These are phyloP conservation scores for Microsporum audouinii DNA, from an alignment of 2,329 filamentous ascomycete species.

Conservation along the genomic window DNA sequence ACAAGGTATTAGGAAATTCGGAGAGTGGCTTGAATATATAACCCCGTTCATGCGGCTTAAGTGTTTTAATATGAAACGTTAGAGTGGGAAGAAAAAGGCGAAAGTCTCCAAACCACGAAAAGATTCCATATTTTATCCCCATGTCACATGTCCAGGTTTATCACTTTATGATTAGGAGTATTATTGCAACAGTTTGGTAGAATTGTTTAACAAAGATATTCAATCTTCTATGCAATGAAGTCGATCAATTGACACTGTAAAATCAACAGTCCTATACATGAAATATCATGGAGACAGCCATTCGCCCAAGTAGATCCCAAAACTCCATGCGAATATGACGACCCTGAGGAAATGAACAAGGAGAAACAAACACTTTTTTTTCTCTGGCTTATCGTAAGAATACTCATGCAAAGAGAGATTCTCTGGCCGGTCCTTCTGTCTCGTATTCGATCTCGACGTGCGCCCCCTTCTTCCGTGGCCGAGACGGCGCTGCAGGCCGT, in stretches of 20 bases:
- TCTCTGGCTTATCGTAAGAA: not conserved
- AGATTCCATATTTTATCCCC: not conserved
- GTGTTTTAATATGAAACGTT: not conserved
- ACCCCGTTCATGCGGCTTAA: not conserved
- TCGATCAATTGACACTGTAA: not conserved
- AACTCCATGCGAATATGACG: not conserved
- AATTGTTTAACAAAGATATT: not conserved
- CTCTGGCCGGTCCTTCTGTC: constrained; percentile 51
- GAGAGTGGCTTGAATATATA: not conserved
- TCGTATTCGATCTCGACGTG: constrained; percentile 69
- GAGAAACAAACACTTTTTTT: constrained; percentile 1
- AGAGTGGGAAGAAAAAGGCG: not conserved
- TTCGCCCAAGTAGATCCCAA: constrained; percentile 1
- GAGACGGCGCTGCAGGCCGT: constrained; percentile 40
- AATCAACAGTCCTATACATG: not conserved
- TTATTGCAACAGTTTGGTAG: not conserved
- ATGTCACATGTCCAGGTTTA: not conserved
- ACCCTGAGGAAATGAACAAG: not conserved
- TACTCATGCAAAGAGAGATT: constrained; percentile 34
- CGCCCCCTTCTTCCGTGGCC: constrained; percentile 51
- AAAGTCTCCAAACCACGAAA: not conserved
- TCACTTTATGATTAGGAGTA: not conserved
- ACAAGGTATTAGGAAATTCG: not conserved
- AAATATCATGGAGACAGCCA: not conserved
- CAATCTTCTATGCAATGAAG: not conserved